Base-by-base conservation (phyloP, 345 rosid species). In the Salix viminalis region DNA sequence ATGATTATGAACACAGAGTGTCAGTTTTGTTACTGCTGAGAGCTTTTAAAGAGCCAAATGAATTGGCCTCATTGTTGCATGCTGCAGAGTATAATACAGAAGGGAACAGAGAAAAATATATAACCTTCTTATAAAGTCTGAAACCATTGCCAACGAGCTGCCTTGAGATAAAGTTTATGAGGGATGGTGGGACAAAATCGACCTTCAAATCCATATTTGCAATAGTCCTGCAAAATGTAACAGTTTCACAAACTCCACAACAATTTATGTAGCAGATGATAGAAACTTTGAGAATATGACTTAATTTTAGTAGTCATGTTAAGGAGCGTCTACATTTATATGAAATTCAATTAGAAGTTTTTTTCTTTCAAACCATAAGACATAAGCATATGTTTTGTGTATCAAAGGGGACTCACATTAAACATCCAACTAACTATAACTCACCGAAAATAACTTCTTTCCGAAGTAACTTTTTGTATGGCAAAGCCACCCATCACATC, bases 111-210 rank as follows among this genome's bases (percentile, higher is more conserved):
- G 73, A 80, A 54, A 75, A 9, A 15, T 4, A 30, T 21, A 61
- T 69, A 84, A 96, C 99, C 99, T 96, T 94, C 83, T 92, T 90
- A 84, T 92, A 96, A 69, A 94, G 95, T 82, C 85, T 85, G 87
- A 96, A 96, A 78, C 99, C 95, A 62, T 84, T 90, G 37, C 99
- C 97, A 1, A 94, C 42, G 76, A 93, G 94, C 87, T 96, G 98
- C 84, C 99, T 92, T 26, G 97, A 79, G 64, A 96, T 83, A 50
- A 96, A 96, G 84, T 96, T 96, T 46, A 96, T 86, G 67, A 96
- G 94, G 73, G 90, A 84, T 13, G 98, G 94, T 79, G 98, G 99
- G 42, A 94, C 88, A 37, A 96, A 90, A 76, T 94, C 98, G 81
- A 96, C 77, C 93, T 96, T 96, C 79, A 94, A 64, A 88, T 96